phyloP scores from a whole-genome alignment of 352 stramenopile genomes.

The Pythium volutum region DNA sequence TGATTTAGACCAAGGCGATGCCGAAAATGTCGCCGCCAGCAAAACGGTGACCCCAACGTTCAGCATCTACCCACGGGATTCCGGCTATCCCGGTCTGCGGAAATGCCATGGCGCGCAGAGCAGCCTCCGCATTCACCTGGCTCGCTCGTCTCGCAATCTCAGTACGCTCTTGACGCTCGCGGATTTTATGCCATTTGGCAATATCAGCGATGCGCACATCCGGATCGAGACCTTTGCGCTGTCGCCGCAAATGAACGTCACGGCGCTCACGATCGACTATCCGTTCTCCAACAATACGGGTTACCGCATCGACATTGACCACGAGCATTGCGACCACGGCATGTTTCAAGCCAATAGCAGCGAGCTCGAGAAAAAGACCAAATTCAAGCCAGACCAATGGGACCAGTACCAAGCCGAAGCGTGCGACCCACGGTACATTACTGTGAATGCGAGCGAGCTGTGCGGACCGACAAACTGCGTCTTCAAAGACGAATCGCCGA shows the following conservation, averaged over 20 bases:
- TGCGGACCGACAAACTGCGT: slow-evolving; percentile 14
- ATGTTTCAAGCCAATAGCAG: not conserved
- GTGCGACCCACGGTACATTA: slow-evolving; percentile 11
- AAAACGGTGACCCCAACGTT: not conserved
- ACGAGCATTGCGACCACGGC: slow-evolving; percentile 1
- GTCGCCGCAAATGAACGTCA: slow-evolving; percentile 31
- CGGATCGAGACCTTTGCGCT: slow-evolving; percentile 30
- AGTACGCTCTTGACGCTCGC: not conserved
- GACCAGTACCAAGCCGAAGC: not conserved
- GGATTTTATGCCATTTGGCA: not conserved
- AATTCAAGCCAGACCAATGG: not conserved
- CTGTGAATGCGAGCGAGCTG: not conserved
- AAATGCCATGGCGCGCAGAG: slow-evolving; percentile 26
- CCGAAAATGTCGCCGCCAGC: not conserved
- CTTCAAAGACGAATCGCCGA: slow-evolving; percentile 13
- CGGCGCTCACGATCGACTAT: slow-evolving; percentile 33
- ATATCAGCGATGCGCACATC: slow-evolving; percentile 21
- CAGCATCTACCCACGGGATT: not conserved
- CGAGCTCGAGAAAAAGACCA: slow-evolving; percentile 24
- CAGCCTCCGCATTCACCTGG: not conserved
- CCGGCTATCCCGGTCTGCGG: slow-evolving; percentile 23
- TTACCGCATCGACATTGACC: slow-evolving; percentile 21
- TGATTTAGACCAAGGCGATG: not conserved
- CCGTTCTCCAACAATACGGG: slow-evolving; percentile 22
- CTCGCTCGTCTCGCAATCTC: not conserved